Evolutionary conservation across 1,139 yeast genomes (phyloP), one percentile per base, ranked within the genome.

Genomic region (Yamadazyma atlantica): DNA sequence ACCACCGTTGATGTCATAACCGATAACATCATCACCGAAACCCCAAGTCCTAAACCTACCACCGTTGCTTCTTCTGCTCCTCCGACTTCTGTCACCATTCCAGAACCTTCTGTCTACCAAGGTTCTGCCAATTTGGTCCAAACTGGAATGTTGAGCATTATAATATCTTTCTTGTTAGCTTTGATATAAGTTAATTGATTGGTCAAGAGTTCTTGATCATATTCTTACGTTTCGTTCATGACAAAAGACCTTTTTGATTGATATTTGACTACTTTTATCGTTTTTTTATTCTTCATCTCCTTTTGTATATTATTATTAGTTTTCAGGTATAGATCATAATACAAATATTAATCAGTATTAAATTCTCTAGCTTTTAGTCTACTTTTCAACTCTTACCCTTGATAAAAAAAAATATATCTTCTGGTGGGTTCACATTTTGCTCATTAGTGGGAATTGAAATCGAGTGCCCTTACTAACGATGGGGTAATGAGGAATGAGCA

Each of bases 1-100:
- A n/a, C n/a, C n/a, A 61, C 66, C 6, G 48, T 62, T 28, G 54
- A 62, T 49, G 68, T 62, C 17, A 62, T 62, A 18, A 61, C 66
- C 30, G 46, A 55, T 39, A 58, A 58, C 35, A 60, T 62, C 30
- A 50, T 57, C 23, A 62, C 67, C 28, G 52, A 60, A 46, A 46
- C 61, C 23, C 58, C 63, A 42, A 33, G 26, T 5, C 14, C 33
- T 15, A 22, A 34, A 33, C 45, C 49, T 35, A 46, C 45, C 23
- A 34, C 45, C 25, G 41, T 40, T 15, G 12, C 29, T 5, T 40
- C 39, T 23, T 36, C 42, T 9, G 27, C 24, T 5, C 21, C 33
- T 11, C 12, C 37, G 2, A 27, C 37, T 22, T 39, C 43, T n/a
- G 30, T 37, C 19, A 25, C 40, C 11, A 27, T 44, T 15, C 42